Conservation (phyloP, 306 rosid genomes). For the Astragalus glycyphyllos region DNA sequence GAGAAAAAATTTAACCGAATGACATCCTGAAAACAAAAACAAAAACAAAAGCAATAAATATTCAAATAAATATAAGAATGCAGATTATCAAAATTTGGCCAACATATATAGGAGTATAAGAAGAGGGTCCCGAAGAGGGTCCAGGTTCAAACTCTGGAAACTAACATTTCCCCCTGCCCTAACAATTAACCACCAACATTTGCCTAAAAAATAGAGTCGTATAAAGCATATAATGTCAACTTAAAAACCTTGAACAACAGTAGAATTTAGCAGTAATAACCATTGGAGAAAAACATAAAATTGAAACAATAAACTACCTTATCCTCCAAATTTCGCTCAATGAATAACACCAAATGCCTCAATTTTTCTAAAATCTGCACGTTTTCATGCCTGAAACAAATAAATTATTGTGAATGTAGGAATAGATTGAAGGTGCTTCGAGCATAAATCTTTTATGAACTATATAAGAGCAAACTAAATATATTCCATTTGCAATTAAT, state of each 20-base stretch:
- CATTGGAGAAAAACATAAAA: conserved; percentile 17
- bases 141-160: too few relatives aligned
- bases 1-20: conserved; percentile 81
- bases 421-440: conserved; percentile 17
- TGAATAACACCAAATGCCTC: conserved; percentile 88
- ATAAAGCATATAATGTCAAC: conserved; percentile 21
- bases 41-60: conserved; percentile 19
- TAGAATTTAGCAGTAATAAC: conserved; percentile 14
- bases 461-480: too few relatives aligned
- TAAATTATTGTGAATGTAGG: conserved; percentile 36
- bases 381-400: conserved; percentile 83
- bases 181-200: too few relatives aligned
- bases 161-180: too few relatives aligned
- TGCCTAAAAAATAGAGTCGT: neutral
- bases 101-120: neutral
- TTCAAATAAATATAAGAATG: conserved; percentile 15
- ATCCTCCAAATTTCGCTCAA: conserved; percentile 83
- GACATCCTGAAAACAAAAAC: conserved; percentile 61
- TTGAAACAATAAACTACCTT: conserved; percentile 61
- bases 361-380: conserved; percentile 88
- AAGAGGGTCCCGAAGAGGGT: too few relatives aligned
- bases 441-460: conserved; percentile 23
- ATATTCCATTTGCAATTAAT: conserved; percentile 31
- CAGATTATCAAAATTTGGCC: conserved; percentile 3
- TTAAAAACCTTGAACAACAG: conserved; percentile 31